Conservation (phyloP, 2,329 filamentous ascomycete genomes). For the Scedosporium minutisporum region DNA sequence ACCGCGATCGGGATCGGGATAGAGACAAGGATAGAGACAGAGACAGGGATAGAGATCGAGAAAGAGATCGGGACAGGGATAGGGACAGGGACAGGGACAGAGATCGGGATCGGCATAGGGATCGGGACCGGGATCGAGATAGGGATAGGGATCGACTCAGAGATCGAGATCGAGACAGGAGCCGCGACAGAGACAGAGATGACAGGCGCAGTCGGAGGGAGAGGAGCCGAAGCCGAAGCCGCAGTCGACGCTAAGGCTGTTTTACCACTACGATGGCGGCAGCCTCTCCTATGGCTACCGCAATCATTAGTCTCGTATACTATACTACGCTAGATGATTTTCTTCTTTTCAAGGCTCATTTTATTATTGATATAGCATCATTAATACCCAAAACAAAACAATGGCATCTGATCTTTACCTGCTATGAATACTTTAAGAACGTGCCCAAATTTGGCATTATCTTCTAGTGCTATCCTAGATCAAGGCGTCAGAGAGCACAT, state of each 20-base stretch:
- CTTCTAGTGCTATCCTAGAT: too few relatives aligned
- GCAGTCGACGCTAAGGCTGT: conserved; percentile 28
- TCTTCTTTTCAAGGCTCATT: background rate
- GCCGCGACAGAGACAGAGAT: conserved; percentile 14
- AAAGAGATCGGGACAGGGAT: conserved; percentile 19
- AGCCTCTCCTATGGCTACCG: background rate
- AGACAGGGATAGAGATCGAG: conserved; percentile 19
- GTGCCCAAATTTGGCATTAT: too few relatives aligned
- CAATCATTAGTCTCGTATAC: background rate
- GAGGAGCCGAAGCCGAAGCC: conserved; percentile 26
- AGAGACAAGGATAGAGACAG: conserved; percentile 21
- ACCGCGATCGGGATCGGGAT: conserved; percentile 20
- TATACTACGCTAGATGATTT: background rate
- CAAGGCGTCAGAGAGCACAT: too few relatives aligned
- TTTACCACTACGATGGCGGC: background rate
- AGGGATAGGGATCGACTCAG: conserved; percentile 4
- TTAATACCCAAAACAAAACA: background rate
- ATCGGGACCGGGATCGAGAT: conserved; percentile 13
- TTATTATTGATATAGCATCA: background rate
- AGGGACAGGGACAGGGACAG: conserved; percentile 15
- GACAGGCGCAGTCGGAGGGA: background rate
- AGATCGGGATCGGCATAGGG: conserved; percentile 13
- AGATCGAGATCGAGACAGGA: conserved; percentile 6
- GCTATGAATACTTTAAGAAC: too few relatives aligned
- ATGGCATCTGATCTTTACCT: too few relatives aligned